Evolutionary conservation across 345 rosid genomes (phyloP).

Genomic region (Citrus reticulata): DNA sequence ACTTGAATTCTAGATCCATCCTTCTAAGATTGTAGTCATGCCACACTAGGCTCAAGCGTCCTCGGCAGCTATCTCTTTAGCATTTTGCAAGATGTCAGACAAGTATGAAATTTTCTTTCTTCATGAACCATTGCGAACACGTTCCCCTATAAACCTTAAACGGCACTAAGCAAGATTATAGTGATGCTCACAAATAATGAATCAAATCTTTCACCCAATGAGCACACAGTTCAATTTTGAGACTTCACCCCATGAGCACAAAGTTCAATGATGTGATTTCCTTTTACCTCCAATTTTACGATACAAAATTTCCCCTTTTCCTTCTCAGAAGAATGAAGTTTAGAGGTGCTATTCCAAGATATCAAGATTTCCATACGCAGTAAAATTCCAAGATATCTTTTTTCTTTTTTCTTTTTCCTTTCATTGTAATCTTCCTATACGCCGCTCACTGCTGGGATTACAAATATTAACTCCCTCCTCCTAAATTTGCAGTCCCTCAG

Average conservation of each 20-base stretch:
- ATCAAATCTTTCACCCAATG: too few species aligned
- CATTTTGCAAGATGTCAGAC: background rate
- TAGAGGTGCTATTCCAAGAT: background rate
- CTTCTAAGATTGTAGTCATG: background rate
- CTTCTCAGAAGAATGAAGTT: background rate
- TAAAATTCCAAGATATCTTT: too few species aligned
- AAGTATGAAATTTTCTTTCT: background rate
- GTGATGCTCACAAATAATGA: too few species aligned
- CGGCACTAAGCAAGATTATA: too few species aligned
- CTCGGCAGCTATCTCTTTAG: background rate
- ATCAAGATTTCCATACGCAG: background rate
- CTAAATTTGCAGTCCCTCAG: background rate
- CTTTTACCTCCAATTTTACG: background rate
- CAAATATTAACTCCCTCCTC: background rate
- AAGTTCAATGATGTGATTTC: background rate
- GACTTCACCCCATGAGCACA: too few species aligned
- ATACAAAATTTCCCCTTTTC: background rate
- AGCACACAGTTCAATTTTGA: too few species aligned
- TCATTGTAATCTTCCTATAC: background rate
- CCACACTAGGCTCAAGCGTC: background rate
- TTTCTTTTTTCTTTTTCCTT: background rate
- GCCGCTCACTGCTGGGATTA: background rate
- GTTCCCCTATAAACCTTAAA: background rate
- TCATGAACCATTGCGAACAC: background rate
- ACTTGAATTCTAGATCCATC: background rate